Evolutionary conservation across 2,329 filamentous ascomycete species (phyloP).

Genomic region (Fusarium continuum): DNA sequence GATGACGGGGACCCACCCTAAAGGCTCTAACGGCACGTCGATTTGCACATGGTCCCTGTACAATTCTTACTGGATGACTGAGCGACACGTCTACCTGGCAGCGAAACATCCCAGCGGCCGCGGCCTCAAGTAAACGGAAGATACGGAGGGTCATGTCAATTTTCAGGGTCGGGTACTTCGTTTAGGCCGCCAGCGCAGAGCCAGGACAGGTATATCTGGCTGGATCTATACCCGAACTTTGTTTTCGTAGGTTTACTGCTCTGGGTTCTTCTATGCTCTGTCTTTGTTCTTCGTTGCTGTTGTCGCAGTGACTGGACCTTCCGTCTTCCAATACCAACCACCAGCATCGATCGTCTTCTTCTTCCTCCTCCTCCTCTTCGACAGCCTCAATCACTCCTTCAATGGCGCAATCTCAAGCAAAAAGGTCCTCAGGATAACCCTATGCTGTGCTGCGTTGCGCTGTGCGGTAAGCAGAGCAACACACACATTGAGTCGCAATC

Average conservation of each 20-base stretch:
- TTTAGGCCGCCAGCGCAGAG: constrained; percentile 9
- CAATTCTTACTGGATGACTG: constrained; percentile 1
- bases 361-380: not conserved
- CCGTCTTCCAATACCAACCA: not conserved
- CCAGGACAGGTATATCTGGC: constrained; percentile 20
- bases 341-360: not conserved
- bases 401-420: constrained; percentile 7
- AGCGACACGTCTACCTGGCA: constrained; percentile 3
- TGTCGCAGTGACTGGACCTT: constrained; percentile 10
- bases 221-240: constrained; percentile 25
- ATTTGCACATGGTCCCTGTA: constrained; percentile 26
- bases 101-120: constrained; percentile 20
- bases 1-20: constrained; percentile 3
- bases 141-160: constrained; percentile 27
- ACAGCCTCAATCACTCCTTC: not conserved
- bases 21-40: constrained; percentile 18
- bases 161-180: constrained; percentile 32
- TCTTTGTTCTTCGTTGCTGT: not conserved
- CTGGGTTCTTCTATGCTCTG: constrained; percentile 6
- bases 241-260: constrained; percentile 7
- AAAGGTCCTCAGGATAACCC: not conserved
- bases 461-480: constrained; percentile 18
- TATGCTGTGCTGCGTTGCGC: not conserved
- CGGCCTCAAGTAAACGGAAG: constrained; percentile 17
- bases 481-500: constrained; percentile 19